Conservation (phyloP, 2,329 filamentous ascomycete species). For the Verticillium tricorpus region DNA sequence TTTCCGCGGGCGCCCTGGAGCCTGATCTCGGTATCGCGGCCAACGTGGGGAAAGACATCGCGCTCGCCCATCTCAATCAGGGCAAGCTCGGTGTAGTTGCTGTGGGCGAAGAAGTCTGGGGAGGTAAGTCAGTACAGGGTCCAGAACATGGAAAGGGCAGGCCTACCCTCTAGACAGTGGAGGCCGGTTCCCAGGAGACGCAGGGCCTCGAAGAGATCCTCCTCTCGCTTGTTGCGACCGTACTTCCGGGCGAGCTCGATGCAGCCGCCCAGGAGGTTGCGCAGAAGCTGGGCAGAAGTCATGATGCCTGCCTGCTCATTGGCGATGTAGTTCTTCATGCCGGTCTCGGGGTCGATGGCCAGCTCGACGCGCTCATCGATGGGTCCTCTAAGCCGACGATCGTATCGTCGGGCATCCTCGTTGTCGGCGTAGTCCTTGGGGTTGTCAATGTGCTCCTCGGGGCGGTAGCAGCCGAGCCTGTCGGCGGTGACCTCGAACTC, state of each 20-base stretch:
- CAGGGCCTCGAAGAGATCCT: conserved; percentile 83
- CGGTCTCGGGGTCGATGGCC: conserved; percentile 67
- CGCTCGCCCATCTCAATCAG: conserved; percentile 81
- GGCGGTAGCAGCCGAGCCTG: conserved; percentile 74
- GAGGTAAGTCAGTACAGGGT: conserved; percentile 5
- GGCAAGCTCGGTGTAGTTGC: conserved; percentile 86
- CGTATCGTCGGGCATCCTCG: conserved; percentile 76
- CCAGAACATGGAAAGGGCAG: no score
- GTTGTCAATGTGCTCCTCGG: conserved; percentile 79
- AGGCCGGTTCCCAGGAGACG: conserved; percentile 81
- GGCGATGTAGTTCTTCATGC: conserved; percentile 93
- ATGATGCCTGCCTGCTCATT: conserved; percentile 75
- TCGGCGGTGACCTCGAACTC: conserved; percentile 83
- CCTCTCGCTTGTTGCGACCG: conserved; percentile 51
- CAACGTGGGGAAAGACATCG: conserved; percentile 83
- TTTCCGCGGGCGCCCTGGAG: conserved; percentile 60
- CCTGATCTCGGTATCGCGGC: conserved; percentile 64
- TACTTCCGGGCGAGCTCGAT: conserved; percentile 80
- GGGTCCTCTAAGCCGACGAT: conserved; percentile 74
- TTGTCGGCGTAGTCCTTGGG: conserved; percentile 80
- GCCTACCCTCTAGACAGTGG: conserved; percentile 75
- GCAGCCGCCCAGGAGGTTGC: conserved; percentile 65
- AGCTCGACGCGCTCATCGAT: conserved; percentile 77
- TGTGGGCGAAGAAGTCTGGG: conserved; percentile 82
- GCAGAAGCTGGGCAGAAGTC: conserved; percentile 75